Base-by-base conservation (phyloP, 2,329 filamentous ascomycete species). In the Alternaria rosae region DNA sequence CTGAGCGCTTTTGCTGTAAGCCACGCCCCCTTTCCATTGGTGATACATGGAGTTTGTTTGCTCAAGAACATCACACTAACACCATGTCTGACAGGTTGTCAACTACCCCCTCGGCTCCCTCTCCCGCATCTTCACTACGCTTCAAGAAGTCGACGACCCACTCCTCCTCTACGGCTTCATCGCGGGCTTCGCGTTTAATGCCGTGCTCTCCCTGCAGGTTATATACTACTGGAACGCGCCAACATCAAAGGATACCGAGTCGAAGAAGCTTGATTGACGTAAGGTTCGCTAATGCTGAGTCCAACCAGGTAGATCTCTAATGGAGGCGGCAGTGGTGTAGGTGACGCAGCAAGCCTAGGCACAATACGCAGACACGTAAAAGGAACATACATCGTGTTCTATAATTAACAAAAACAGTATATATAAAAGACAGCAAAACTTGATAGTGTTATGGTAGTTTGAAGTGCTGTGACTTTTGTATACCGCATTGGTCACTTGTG, bases 61-160 rank as follows among this genome's bases (percentile, higher is more conserved):
- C n/a, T n/a, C n/a, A n/a, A n/a, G n/a, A n/a, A n/a, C n/a, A n/a
- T n/a, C n/a, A n/a, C n/a, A n/a, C n/a, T 54, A 23, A 17, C 41
- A 13, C 21, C 8, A 30, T 55, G 58, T 54, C 59, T 57, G 11
- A 13, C 23, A 97, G 94, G 93, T 99, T 72, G 97, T 99, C 87
- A 98, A 97, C 85, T 99, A 97, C 82, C 92, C 99, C 74, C 85
- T 90, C 71, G 95, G 95, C 42, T 97, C 93, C 47, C 88, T 98
- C 62, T 92, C 93, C 26, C 92, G 95, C 78, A 97, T 99, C 83
- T 99, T 97, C 82, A 99, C 95, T 38, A 99, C 95, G 10, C 84
- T 99, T 60, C 94, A 98, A 77, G 95, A 99, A 84, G 95, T 99
- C 62, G 92, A 97, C 79, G 95, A 99, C 81, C 93, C 94, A 82